These are phyloP conservation scores for Cornus florida DNA, from an alignment of 148 eudicot genomes.

Conservation along the genomic window DNA sequence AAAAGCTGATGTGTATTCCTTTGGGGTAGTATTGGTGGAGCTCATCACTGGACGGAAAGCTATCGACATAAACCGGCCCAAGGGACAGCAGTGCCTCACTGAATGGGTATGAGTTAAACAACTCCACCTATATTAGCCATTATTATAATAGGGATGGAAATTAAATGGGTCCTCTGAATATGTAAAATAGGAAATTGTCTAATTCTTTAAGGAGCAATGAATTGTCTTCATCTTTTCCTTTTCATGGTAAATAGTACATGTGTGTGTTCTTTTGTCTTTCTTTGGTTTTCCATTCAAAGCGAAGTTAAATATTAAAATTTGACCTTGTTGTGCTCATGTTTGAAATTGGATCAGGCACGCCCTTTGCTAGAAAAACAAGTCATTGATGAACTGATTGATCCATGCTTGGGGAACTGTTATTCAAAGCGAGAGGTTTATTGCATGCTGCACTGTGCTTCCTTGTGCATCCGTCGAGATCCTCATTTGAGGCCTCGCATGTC, in stretches of 20 bases:
- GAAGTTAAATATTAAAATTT: not conserved
- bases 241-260: not conserved
- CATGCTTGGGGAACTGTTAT: conserved; percentile 44
- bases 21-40: conserved; percentile 79
- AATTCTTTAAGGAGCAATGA: not conserved
- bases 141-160: not conserved
- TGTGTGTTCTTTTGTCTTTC: not conserved
- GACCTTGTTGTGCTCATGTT: conserved; percentile 5
- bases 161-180: not conserved
- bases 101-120: conserved; percentile 63
- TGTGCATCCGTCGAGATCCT: conserved; percentile 76
- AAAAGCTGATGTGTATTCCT: conserved; percentile 89
- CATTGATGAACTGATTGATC: conserved; percentile 64
- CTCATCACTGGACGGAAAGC: conserved; percentile 88
- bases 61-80: conserved; percentile 73
- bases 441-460: conserved; percentile 76
- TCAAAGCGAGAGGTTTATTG: conserved; percentile 57
- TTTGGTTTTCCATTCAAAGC: not conserved
- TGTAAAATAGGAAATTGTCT: not conserved
- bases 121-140: not conserved
- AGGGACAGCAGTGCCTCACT: conserved; percentile 81
- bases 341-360: conserved; percentile 60
- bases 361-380: conserved; percentile 57
- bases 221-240: not conserved
- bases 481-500: conserved; percentile 92